phyloP scores from a whole-genome alignment of 495 filamentous ascomycete species.

The Penicillium salamii region DNA sequence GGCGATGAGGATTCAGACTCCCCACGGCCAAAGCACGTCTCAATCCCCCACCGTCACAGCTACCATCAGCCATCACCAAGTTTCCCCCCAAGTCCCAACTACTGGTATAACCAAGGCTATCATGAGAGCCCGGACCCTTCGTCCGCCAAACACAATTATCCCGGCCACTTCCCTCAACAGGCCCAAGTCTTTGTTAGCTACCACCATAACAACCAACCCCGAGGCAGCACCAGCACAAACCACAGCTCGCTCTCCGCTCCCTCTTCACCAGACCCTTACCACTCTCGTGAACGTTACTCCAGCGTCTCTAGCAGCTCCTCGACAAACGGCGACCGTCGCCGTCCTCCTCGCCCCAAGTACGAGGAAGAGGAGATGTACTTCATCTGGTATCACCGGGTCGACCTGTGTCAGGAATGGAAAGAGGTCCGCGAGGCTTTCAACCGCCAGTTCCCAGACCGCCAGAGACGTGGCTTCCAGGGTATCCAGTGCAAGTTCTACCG shows the following conservation, averaged over 20 bases:
- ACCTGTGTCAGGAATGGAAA: constrained; percentile 51
- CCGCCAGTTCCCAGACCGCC: constrained; percentile 43
- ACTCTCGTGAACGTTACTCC: constrained; percentile 39
- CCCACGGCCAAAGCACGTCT: constrained; percentile 24
- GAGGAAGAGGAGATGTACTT: constrained; percentile 53
- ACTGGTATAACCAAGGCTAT: constrained; percentile 29
- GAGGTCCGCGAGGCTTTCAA: constrained; percentile 50
- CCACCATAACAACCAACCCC: constrained; percentile 3
- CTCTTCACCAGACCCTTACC: constrained; percentile 37
- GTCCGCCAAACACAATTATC: constrained; percentile 12
- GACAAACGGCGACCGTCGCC: constrained; percentile 38
- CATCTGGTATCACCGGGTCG: constrained; percentile 56
- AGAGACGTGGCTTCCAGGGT: constrained; percentile 45
- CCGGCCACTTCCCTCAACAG: constrained; percentile 12
- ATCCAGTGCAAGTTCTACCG: constrained; percentile 58
- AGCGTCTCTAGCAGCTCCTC: constrained; percentile 36
- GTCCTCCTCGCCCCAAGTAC: constrained; percentile 48
- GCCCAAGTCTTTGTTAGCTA: constrained; percentile 26
- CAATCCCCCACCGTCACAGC: constrained; percentile 12
- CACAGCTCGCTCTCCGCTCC: constrained; percentile 11
- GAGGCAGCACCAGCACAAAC: constrained; percentile 1
- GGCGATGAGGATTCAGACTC: constrained; percentile 15
- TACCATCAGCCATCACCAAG: constrained; percentile 21
- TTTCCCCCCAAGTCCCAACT: constrained; percentile 30
- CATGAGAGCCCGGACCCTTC: constrained; percentile 21